A percentile compares a stretch with the other conserved stretches of the same genome.
These are phyloP conservation scores for Populus trichocarpa DNA, from an alignment of 441 rosid species.

Conservation along the genomic window DNA sequence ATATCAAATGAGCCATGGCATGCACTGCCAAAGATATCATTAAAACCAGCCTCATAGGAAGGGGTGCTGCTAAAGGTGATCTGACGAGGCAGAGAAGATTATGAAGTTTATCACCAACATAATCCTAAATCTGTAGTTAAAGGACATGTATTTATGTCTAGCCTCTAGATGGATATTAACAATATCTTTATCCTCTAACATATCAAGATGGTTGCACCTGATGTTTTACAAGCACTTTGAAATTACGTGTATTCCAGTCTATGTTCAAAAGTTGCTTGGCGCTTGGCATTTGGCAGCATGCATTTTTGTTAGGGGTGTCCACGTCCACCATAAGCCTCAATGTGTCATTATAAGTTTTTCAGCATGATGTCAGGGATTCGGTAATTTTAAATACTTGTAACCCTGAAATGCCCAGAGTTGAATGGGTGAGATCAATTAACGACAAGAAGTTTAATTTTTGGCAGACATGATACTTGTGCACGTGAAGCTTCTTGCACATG, in stretches of 20 bases:
- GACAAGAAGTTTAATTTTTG: neutral
- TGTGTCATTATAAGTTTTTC: neutral
- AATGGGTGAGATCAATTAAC: neutral
- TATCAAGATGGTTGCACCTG: neutral
- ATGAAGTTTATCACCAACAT: neutral
- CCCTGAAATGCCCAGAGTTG: neutral
- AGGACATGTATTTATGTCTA: neutral
- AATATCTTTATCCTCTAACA: neutral
- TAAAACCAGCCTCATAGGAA: neutral
- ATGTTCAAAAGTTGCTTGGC: neutral
- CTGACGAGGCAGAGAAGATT: neutral
- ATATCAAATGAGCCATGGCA: neutral
- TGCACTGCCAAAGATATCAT: neutral
- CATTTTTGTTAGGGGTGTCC: neutral
- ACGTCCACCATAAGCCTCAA: neutral
- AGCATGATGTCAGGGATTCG: neutral
- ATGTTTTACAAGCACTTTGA: neutral
- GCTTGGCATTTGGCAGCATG: neutral
- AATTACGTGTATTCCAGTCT: neutral
- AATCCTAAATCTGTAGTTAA: neutral
- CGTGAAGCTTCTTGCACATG: neutral
- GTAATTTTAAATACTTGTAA: neutral
- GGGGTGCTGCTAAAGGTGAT: neutral
- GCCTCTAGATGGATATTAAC: neutral
- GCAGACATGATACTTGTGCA: neutral